phyloP scores from a whole-genome alignment of 1,284 basidiomycete genomes.

The Inonotus hispidus region DNA sequence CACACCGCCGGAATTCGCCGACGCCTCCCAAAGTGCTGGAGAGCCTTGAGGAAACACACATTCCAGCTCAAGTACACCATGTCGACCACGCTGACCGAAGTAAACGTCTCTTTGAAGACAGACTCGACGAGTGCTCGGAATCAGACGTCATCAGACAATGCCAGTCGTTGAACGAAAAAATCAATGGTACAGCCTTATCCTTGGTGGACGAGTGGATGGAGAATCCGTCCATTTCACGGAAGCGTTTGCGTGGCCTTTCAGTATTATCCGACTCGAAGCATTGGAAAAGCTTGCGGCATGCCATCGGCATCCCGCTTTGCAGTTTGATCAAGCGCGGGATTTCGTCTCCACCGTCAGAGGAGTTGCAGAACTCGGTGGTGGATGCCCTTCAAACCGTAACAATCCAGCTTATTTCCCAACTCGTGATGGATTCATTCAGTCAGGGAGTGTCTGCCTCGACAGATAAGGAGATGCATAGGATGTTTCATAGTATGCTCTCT shows the following conservation, averaged over 20 bases:
- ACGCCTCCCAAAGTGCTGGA: not conserved
- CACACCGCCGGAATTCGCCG: not conserved
- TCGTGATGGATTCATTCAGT: not conserved
- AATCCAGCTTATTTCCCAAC: not conserved
- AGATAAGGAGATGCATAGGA: not conserved
- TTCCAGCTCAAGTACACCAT: not conserved
- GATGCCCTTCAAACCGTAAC: not conserved
- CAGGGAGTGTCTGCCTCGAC: not conserved
- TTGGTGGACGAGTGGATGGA: not conserved
- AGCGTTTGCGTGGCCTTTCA: not conserved
- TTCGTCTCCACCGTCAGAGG: not conserved
- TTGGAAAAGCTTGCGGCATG: not conserved
- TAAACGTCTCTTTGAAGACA: not conserved
- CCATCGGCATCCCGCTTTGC: not conserved
- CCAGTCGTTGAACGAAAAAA: not conserved
- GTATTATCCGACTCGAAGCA: not conserved
- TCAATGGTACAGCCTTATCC: not conserved
- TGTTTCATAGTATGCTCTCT: not conserved
- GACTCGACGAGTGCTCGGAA: slow-evolving; percentile 10
- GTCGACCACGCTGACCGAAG: not conserved
- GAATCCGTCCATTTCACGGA: not conserved
- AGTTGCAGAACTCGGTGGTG: not conserved
- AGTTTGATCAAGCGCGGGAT: not conserved
- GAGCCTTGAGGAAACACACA: too few relatives aligned
- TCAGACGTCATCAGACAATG: slow-evolving; percentile 9